Evolutionary conservation across 176 grass and related monocot species (phyloP).

Genomic region (Themeda triandra): DNA sequence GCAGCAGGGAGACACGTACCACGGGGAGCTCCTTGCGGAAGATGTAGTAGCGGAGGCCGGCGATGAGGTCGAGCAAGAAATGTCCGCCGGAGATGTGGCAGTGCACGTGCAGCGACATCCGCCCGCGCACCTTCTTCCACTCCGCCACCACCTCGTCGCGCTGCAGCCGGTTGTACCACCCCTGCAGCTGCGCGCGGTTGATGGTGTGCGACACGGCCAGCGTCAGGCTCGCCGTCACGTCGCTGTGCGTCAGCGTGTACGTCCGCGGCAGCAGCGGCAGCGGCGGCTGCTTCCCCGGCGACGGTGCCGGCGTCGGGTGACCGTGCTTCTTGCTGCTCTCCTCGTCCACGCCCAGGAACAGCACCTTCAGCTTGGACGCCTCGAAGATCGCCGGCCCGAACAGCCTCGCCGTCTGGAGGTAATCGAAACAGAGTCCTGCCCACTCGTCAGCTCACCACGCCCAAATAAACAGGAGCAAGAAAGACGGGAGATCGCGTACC

Average conservation of each 20-base stretch:
- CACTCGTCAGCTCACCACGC: neutral
- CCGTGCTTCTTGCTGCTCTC: neutral
- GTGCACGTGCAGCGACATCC: conserved; percentile 97
- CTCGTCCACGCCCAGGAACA: conserved; percentile 71
- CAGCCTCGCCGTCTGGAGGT: conserved; percentile 60
- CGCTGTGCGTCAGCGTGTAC: conserved; percentile 99
- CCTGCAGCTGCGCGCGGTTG: conserved; percentile 88
- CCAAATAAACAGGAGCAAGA: neutral
- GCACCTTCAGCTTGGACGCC: conserved; percentile 95
- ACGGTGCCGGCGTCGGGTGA: neutral
- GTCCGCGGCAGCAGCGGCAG: conserved; percentile 58
- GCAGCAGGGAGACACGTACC: conserved; percentile 39
- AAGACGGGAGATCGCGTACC: conserved; percentile 3
- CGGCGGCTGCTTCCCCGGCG: conserved; percentile 30
- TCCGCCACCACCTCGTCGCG: conserved; percentile 97
- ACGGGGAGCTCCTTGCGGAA: conserved; percentile 92
- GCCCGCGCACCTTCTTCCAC: conserved; percentile 79
- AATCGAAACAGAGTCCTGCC: neutral
- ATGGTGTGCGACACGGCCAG: conserved; percentile 81
- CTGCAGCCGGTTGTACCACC: conserved; percentile 92
- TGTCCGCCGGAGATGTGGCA: conserved; percentile 99
- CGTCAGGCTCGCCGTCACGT: conserved; percentile 78
- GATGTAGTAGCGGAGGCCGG: conserved; percentile 87
- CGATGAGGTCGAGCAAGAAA: conserved; percentile 92
- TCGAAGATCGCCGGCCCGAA: conserved; percentile 94